Base-by-base conservation (phyloP, 371 early-diverging fungal genomes). In the Mucor irregularis region DNA sequence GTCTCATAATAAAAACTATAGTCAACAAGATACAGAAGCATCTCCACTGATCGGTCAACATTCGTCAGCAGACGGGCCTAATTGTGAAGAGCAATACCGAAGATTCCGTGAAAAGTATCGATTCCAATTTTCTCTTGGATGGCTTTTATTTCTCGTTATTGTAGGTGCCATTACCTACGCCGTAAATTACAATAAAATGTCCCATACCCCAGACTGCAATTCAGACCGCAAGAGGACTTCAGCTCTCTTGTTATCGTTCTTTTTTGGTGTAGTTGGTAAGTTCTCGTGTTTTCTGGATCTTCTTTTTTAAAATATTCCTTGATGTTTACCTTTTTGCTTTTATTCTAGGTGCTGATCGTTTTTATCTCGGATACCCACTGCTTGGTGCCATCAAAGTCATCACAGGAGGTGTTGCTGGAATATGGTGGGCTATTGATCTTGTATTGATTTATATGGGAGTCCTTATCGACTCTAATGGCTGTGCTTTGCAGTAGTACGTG, bases 281-380 rank as follows among this genome's bases (percentile, higher is more conserved):
- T 44, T n/a, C n/a, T n/a, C n/a, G n/a, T n/a, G n/a, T n/a, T n/a
- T n/a, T n/a, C n/a, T n/a, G n/a, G n/a, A n/a, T n/a, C n/a, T n/a
- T 5, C 10, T 0, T 14, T 0, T 5, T 34, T 34, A 34, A 34
- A 1, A 0, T 9, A 34, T 14, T 34, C n/a, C 13, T 34, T 5
- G 3, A 34, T 34, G 10, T 0, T 34, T 14, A 34, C 3, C 35
- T 34, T 3, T 34, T 34, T 14, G 9, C n/a, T 34, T 14, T 34
- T 3, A 14, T 10, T 34, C 10, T 55, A 66, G 77, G 78, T 53
- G 60, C 82, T 24, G 84, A 82, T 67, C 81, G 83, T 48, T 84
- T 84, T 74, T 84, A 84, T 56, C 76, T 84, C 17, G 83, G 83
- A 10, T 81, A 82, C 31, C 59, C 81, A 30, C 65, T 80, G 62